A percentile compares a stretch with the other conserved stretches of the same genome.
These are phyloP conservation scores for Aspergillus ellipticus DNA, from an alignment of 495 filamentous ascomycete genomes.

Conservation along the genomic window DNA sequence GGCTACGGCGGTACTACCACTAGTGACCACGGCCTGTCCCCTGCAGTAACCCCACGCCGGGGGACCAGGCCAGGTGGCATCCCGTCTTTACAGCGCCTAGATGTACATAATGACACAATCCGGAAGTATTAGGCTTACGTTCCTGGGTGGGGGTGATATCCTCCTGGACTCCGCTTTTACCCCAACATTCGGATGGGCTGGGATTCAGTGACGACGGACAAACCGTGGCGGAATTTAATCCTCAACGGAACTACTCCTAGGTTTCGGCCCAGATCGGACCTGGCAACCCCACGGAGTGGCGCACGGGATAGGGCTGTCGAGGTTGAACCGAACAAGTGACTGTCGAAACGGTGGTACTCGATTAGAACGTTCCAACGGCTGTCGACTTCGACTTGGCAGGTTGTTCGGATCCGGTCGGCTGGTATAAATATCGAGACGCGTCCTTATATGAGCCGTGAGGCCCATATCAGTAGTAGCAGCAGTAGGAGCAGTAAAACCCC, in stretches of 20 bases:
- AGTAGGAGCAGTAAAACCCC: not conserved
- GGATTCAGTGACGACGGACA: not conserved
- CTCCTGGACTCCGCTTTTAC: slow-evolving; percentile 1
- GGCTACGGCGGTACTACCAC: no score
- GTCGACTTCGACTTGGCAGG: not conserved
- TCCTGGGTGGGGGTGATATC: not conserved
- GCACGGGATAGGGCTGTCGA: not conserved
- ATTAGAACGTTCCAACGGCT: not conserved
- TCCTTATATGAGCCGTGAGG: no score
- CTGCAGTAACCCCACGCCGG: not conserved
- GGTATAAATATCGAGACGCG: not conserved
- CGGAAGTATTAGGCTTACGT: not conserved
- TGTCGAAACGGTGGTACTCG: no score
- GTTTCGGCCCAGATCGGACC: not conserved
- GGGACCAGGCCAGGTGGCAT: not conserved
- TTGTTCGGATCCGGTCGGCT: not conserved
- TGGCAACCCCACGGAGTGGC: not conserved
- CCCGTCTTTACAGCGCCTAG: not conserved
- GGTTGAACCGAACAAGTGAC: no score
- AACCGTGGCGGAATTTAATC: not conserved
- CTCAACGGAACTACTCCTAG: not conserved
- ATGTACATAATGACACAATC: not conserved
- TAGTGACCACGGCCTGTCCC: not conserved
- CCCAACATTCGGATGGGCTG: not conserved
- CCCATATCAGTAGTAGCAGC: not conserved